Percentiles rank a stretch among this genome's conserved stretches.
These are phyloP conservation scores for Omphalotus olearius DNA, from an alignment of 1,284 basidiomycete species.

Conservation along the genomic window DNA sequence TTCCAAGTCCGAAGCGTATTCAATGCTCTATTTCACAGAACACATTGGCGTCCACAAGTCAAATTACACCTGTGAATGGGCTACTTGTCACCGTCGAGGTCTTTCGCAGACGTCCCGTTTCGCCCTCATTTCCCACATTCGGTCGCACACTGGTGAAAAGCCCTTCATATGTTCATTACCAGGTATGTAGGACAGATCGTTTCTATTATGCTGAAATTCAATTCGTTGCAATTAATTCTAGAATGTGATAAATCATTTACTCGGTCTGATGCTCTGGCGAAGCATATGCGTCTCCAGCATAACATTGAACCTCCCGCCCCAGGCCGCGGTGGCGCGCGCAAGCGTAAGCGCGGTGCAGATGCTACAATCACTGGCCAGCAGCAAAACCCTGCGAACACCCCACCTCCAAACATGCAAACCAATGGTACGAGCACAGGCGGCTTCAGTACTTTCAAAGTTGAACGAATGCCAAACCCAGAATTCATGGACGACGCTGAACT, in stretches of 20 bases:
- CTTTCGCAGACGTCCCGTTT: constrained; percentile 84
- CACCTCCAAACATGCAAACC: constrained; percentile 14
- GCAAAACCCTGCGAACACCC: constrained; percentile 20
- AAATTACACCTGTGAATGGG: constrained; percentile 88
- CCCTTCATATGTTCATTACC: constrained; percentile 75
- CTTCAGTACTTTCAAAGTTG: constrained; percentile 7
- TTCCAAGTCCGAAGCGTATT: constrained; percentile 39
- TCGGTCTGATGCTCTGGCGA: constrained; percentile 85
- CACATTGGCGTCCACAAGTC: constrained; percentile 86
- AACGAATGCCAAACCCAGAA: constrained; percentile 4
- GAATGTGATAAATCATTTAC: constrained; percentile 95
- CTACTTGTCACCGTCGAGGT: constrained; percentile 72
- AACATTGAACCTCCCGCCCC: constrained; percentile 70
- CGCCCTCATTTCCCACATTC: constrained; percentile 81
- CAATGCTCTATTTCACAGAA: constrained; percentile 42
- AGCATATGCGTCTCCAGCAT: constrained; percentile 88
- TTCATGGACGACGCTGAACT: constrained; percentile 12
- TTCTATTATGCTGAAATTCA: constrained; percentile 2
- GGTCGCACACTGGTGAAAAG: constrained; percentile 91
- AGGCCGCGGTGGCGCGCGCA: constrained; percentile 62
- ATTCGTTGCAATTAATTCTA: constrained; percentile 24
- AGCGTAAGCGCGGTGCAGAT: constrained; percentile 52
- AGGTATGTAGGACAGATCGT: not conserved
- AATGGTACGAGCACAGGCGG: constrained; percentile 3
- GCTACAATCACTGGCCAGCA: not conserved